Evolutionary conservation across 768 basidiomycete genomes (phyloP).

Genomic region (Asterophora parasitica): DNA sequence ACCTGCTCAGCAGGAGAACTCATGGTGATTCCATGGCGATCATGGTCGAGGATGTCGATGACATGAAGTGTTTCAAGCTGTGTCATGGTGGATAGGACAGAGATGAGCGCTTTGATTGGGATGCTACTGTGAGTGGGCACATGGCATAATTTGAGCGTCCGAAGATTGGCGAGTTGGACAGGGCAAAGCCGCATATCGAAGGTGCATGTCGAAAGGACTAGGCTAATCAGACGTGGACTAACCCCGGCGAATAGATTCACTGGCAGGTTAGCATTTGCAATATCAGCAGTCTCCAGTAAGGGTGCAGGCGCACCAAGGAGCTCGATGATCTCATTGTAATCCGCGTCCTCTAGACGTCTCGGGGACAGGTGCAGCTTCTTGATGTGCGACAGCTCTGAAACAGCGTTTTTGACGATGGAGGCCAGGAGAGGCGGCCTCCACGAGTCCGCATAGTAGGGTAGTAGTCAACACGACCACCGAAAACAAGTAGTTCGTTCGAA

Average conservation of each 20-base stretch:
- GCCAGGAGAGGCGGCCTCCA: too few relatives aligned
- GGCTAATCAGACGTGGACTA: background rate
- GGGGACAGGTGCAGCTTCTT: background rate
- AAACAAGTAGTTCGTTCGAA: too few relatives aligned
- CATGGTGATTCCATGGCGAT: background rate
- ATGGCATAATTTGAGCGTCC: background rate
- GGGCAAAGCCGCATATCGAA: background rate
- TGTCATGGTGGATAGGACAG: background rate
- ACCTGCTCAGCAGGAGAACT: background rate
- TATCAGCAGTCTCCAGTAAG: background rate
- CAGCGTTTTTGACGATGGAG: too few relatives aligned
- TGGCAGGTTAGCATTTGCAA: background rate
- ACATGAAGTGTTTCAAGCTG: background rate
- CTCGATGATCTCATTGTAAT: background rate
- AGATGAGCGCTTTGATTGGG: background rate
- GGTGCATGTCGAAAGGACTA: background rate
- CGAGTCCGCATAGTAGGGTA: too few relatives aligned
- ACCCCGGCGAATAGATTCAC: background rate
- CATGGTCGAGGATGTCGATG: background rate
- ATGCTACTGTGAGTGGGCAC: background rate
- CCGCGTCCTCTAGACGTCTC: background rate
- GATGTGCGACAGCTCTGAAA: background rate
- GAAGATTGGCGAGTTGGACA: background rate
- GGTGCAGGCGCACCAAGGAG: background rate
- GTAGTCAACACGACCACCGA: too few relatives aligned